Percentiles rank a stretch among this genome's conserved stretches.
Conservation (phyloP, 106 monocot species). For the Allium sativum region DNA sequence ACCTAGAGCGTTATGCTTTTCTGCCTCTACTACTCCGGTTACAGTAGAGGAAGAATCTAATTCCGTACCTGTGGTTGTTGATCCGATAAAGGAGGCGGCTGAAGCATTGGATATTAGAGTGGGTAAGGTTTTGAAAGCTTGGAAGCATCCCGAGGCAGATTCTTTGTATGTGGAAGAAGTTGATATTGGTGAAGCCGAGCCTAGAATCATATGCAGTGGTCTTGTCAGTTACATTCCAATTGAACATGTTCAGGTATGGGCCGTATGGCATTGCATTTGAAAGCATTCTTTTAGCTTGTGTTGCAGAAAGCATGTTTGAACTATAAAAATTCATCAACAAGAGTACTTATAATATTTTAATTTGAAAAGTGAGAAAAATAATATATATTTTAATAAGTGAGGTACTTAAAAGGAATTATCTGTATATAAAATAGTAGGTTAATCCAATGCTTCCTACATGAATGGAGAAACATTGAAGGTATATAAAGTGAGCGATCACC, state of each 20-base stretch:
- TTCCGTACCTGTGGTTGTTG: not conserved
- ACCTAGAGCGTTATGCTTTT: not conserved
- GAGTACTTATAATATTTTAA: too few species aligned
- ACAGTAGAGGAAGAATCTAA: not conserved
- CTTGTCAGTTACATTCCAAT: conserved; percentile 69
- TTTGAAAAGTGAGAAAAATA: too few species aligned
- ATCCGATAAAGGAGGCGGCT: conserved; percentile 38
- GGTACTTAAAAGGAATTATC: too few species aligned
- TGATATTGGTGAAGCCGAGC: conserved; percentile 73
- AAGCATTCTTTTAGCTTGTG: too few species aligned
- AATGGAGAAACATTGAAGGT: too few species aligned
- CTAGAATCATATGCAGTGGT: conserved; percentile 88
- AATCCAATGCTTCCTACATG: too few species aligned
- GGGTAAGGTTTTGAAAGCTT: conserved; percentile 49
- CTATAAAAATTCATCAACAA: too few species aligned
- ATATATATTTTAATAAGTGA: too few species aligned
- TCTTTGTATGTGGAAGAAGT: conserved; percentile 90
- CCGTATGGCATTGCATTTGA: too few species aligned
- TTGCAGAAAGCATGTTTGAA: too few species aligned
- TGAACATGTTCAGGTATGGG: conserved; percentile 56
- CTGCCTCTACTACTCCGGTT: not conserved
- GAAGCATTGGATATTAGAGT: conserved; percentile 65
- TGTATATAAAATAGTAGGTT: too few species aligned
- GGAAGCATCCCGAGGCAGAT: conserved; percentile 88
- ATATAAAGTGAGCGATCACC: too few species aligned